Conservation (phyloP, 306 rosid genomes). For the Herpetospermum pedunculosum region DNA sequence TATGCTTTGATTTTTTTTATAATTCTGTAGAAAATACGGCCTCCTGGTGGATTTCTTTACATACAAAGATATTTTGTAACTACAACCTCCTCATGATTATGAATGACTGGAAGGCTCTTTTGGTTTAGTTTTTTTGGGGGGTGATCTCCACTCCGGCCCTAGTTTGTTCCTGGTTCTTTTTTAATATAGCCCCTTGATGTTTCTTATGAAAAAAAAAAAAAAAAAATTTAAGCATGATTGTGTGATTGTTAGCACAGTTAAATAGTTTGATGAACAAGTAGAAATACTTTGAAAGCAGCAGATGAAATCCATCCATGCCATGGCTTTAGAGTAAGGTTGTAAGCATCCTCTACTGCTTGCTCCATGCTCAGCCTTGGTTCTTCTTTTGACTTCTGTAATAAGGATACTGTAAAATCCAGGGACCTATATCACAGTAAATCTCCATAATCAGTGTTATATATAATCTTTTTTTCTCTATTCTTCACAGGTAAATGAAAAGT, state of each 20-base stretch:
- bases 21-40: too few relatives aligned
- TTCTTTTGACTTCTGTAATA: conserved; percentile 34
- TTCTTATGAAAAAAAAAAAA: too few relatives aligned
- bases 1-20: too few relatives aligned
- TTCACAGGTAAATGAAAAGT: neutral
- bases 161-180: too few relatives aligned
- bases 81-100: too few relatives aligned
- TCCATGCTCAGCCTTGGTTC: conserved; percentile 51
- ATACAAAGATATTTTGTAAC: too few relatives aligned
- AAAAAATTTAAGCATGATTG: too few relatives aligned
- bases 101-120: too few relatives aligned
- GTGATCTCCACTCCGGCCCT: too few relatives aligned
- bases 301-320: conserved; percentile 98
- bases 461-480: neutral
- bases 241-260: neutral
- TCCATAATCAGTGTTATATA: neutral
- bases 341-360: conserved; percentile 67
- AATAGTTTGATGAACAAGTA: neutral
- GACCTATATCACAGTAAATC: conserved; percentile 31
- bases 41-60: too few relatives aligned
- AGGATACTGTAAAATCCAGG: conserved; percentile 50
- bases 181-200: too few relatives aligned
- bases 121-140: too few relatives aligned
- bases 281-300: conserved; percentile 72
- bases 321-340: conserved; percentile 51